Conservation (phyloP, 1,284 basidiomycete genomes). For the Ustilago xerochloae region DNA sequence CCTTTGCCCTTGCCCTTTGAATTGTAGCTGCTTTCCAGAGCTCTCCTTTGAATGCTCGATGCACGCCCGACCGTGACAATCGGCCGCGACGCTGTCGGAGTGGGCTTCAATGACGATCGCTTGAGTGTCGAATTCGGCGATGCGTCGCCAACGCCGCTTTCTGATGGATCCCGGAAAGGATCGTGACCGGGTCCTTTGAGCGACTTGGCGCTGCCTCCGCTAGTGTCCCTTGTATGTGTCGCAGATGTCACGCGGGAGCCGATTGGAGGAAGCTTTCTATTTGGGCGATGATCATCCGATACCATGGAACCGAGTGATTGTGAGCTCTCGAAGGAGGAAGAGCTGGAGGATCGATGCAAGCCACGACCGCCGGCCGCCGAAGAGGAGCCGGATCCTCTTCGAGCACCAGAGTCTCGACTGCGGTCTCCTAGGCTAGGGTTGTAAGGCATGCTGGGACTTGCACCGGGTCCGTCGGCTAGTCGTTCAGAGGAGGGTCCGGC, state of each 20-base stretch:
- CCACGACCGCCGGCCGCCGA: conserved; percentile 10
- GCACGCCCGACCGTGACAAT: conserved; percentile 57
- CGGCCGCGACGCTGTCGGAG: conserved; percentile 41
- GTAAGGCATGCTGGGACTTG: conserved; percentile 17
- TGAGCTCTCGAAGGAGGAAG: conserved; percentile 29
- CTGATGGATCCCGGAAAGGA: conserved; percentile 41
- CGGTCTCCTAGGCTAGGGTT: neutral
- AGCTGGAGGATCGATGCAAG: conserved; percentile 23
- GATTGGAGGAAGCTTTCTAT: conserved; percentile 33
- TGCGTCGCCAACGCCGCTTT: neutral
- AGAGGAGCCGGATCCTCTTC: conserved; percentile 16
- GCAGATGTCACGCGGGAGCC: conserved; percentile 32
- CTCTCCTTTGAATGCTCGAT: conserved; percentile 41
- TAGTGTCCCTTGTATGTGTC: conserved; percentile 4
- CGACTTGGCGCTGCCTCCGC: conserved; percentile 10
- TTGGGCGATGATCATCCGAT: conserved; percentile 39
- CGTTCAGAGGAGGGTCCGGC: conserved; percentile 43
- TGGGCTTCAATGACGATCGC: conserved; percentile 30
- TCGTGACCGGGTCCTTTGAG: conserved; percentile 9
- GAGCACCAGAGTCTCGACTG: conserved; percentile 2
- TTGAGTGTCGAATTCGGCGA: neutral
- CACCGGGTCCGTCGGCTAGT: conserved; percentile 27
- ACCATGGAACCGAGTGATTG: conserved; percentile 23
- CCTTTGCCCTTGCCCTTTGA: conserved; percentile 37
- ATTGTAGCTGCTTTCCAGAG: conserved; percentile 26